These are phyloP conservation scores for Salix purpurea DNA, from an alignment of 345 rosid genomes.

Conservation along the genomic window DNA sequence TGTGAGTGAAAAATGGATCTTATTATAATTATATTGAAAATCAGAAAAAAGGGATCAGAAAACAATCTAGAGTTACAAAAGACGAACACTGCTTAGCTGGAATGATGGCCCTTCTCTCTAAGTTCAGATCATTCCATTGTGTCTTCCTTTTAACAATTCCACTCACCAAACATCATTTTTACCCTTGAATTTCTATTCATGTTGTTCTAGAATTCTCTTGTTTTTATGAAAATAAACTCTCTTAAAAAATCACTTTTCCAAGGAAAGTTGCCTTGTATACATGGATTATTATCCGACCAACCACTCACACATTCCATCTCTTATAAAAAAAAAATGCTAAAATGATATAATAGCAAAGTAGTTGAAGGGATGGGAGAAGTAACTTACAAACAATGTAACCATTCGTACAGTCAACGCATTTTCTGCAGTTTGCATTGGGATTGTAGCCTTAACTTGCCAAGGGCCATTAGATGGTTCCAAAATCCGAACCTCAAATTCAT, in stretches of 20 bases:
- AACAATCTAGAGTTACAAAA: background rate
- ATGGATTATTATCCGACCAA: background rate
- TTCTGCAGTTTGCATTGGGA: constrained; percentile 93
- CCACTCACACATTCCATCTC: constrained; percentile 5
- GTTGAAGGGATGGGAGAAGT: constrained; percentile 17
- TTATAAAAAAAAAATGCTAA: constrained; percentile 1
- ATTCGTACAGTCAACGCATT: constrained; percentile 90
- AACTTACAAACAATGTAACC: constrained; percentile 82
- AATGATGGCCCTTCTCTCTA: background rate
- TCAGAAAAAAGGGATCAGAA: background rate
- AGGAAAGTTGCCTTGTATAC: background rate
- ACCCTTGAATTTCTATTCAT: too few species aligned
- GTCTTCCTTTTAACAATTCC: background rate
- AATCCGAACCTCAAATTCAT: constrained; percentile 89
- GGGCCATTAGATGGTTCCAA: constrained; percentile 86
- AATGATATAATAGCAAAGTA: constrained; percentile 5
- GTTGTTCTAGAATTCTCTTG: background rate
- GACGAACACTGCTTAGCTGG: background rate
- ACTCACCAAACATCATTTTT: background rate
- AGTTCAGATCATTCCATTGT: background rate
- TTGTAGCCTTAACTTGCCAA: constrained; percentile 91
- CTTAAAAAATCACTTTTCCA: background rate
- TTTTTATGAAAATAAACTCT: background rate
- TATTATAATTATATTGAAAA: background rate
- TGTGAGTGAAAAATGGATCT: background rate